Conservation (phyloP, 768 basidiomycete genomes). For the Chalciporus sphaerocephalus region DNA sequence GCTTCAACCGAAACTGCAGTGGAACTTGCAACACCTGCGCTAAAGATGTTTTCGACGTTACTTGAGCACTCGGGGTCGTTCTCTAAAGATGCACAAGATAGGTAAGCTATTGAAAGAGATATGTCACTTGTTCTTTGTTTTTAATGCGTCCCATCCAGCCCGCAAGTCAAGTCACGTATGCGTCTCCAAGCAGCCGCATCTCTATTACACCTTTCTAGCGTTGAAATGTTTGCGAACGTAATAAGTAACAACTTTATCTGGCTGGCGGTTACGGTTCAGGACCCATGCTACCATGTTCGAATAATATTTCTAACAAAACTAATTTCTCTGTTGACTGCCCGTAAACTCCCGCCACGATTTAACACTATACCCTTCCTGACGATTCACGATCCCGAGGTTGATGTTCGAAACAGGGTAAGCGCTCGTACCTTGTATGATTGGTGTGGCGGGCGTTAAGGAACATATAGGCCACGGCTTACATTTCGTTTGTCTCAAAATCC, state of each 20-base stretch:
- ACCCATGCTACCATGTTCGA: conserved; percentile 85
- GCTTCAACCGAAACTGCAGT: conserved; percentile 52
- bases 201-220: conserved; percentile 68
- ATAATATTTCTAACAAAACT: conserved; percentile 73
- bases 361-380: conserved; percentile 85
- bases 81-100: conserved; percentile 47
- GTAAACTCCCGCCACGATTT: conserved; percentile 66
- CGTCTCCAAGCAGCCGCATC: conserved; percentile 80
- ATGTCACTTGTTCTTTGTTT: background rate
- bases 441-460: background rate
- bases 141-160: conserved; percentile 35
- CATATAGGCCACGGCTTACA: conserved; percentile 54
- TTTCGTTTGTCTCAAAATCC: conserved; percentile 44
- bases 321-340: conserved; percentile 52
- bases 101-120: conserved; percentile 34
- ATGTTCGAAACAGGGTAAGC: conserved; percentile 65
- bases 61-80: conserved; percentile 67
- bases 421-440: background rate
- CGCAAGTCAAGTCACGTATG: conserved; percentile 67
- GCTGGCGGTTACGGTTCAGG: conserved; percentile 78
- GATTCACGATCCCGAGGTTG: conserved; percentile 85
- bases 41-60: conserved; percentile 72
- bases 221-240: conserved; percentile 51
- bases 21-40: conserved; percentile 67
- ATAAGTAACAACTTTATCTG: conserved; percentile 61